Evolutionary conservation across 208 protist genomes (phyloP), one percentile per base, ranked within the genome.

Genomic region (Wallacemonas sp.): DNA sequence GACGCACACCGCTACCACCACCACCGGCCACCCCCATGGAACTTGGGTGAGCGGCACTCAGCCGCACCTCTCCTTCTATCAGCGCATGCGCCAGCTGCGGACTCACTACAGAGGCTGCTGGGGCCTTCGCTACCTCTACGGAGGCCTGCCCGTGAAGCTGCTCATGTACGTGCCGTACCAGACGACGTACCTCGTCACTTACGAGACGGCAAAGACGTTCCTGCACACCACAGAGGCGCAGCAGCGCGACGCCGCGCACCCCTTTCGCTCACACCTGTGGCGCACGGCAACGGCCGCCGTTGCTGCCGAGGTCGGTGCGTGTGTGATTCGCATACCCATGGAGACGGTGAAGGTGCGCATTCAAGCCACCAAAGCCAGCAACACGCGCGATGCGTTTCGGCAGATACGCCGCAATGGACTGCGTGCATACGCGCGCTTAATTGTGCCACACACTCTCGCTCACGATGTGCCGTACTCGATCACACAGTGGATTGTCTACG

Each of bases 291-390:
- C 50, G 3, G 73, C 83, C 13, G 83, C 85, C 0, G 54, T 78
- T 13, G 66, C 66, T 6, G 89, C 89, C 1, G 85, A 94, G 66
- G n/a, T 84, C 6, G 22, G 73, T 27, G 79, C 72, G 44, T 87
- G 78, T 54, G 63, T 78, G 21, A 60, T 85, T 52, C 85, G 89
- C 30, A 82, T 94, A 42, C 89, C 89, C 44, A 94, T 94, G 85
- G 85, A 94, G 66, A 88, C 84, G 38, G 63, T 88, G 63, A 94
- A 94, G 73, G 85, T 92, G 78, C 80, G 89, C 12, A 65, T 94
- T 34, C 89, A 94, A 68, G 70, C 85, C 0, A 59, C 75, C 41
- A 71, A 67, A 2, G 73, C 79, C n/a, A n/a, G 34, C 10, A 79
- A 70, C 66, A 85, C 83, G 0, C 5, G 32, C 10, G 70, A 67